A percentile compares a stretch with the other conserved stretches of the same genome.
Evolutionary conservation across 2,329 filamentous ascomycete species (phyloP).

Genomic region (Ceratocystis albifundus): DNA sequence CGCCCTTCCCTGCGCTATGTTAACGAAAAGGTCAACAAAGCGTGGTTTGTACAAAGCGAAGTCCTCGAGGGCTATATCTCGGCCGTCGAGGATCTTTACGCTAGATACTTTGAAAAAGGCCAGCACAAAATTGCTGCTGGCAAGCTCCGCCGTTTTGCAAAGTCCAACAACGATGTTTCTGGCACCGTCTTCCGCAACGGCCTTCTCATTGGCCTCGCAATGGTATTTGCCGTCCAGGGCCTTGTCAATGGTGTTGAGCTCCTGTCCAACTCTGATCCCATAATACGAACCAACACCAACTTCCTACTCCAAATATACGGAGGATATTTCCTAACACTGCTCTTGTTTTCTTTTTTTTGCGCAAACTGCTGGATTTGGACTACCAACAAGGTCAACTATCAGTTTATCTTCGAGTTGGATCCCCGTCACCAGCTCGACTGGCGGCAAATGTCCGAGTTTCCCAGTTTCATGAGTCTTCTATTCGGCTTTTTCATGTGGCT

Average conservation of each 20-base stretch:
- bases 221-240: conserved; percentile 55
- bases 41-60: conserved; percentile 86
- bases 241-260: conserved; percentile 49
- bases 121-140: conserved; percentile 84
- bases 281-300: conserved; percentile 43
- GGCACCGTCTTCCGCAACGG: conserved; percentile 51
- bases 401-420: conserved; percentile 95
- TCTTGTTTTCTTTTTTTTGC: conserved; percentile 74
- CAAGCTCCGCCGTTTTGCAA: conserved; percentile 66
- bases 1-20: conserved; percentile 70
- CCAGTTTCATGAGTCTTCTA: conserved; percentile 68
- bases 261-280: conserved; percentile 38
- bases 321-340: conserved; percentile 76
- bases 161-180: conserved; percentile 34
- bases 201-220: conserved; percentile 55
- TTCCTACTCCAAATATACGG: conserved; percentile 83
- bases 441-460: conserved; percentile 76
- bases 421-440: conserved; percentile 76
- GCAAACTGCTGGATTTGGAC: conserved; percentile 76
- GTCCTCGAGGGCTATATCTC: conserved; percentile 69
- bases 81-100: conserved; percentile 80
- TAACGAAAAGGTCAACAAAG: conserved; percentile 78
- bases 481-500: conserved; percentile 76
- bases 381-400: conserved; percentile 79
- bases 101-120: conserved; percentile 84